Evolutionary conservation across 345 rosid genomes (phyloP).

Genomic region (Leavenworthia alabamica): DNA sequence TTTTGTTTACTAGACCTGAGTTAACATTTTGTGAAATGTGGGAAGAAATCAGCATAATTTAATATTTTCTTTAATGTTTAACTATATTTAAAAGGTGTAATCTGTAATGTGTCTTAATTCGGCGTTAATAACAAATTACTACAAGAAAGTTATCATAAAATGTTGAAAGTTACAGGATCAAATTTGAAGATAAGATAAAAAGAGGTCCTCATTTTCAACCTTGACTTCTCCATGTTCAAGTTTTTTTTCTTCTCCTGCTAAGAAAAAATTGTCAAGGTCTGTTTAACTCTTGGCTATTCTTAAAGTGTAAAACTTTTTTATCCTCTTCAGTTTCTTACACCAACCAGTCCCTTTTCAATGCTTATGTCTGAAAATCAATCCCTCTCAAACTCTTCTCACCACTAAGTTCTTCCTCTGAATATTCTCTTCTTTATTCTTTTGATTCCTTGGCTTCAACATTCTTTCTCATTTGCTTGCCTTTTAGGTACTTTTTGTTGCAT

Average conservation of each 20-base stretch:
- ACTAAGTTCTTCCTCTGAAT: conserved; percentile 34
- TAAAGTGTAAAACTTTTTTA: background rate
- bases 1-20: no score
- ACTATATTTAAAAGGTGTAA: no score
- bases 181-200: background rate
- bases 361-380: conserved; percentile 20
- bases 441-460: background rate
- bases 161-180: background rate
- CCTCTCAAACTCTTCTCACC: conserved; percentile 35
- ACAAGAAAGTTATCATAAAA: background rate
- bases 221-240: background rate
- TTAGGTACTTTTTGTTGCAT: conserved; percentile 14
- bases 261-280: background rate
- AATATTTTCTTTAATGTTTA: background rate
- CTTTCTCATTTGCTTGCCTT: conserved; percentile 11
- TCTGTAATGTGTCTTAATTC: background rate
- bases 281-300: background rate
- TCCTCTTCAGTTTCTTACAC: conserved; percentile 14
- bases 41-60: background rate
- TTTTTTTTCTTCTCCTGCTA: background rate
- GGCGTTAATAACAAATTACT: background rate
- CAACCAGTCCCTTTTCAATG: background rate
- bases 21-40: background rate
- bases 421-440: conserved; percentile 22
- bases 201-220: background rate